A percentile compares a stretch with the other conserved stretches of the same genome.
Conservation (phyloP, 768 basidiomycete species). For the Pleurotus ostreatus region DNA sequence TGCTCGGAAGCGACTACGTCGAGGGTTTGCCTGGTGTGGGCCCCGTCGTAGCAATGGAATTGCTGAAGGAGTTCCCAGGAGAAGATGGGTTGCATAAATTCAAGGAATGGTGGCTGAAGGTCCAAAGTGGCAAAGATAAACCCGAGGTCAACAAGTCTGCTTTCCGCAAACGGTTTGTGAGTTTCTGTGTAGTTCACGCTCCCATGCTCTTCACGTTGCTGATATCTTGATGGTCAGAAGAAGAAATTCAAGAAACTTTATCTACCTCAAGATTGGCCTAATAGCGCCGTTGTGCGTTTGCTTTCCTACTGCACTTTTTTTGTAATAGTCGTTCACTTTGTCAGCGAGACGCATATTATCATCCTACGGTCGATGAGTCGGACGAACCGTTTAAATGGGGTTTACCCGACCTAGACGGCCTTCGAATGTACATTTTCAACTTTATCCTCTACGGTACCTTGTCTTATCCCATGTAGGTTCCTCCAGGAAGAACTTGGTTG, state of each 20-base stretch:
- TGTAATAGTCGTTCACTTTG: not conserved
- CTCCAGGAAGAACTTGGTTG: conserved; percentile 78
- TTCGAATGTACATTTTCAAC: conserved; percentile 59
- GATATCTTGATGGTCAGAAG: conserved; percentile 49
- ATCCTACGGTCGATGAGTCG: conserved; percentile 86
- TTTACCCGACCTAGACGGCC: conserved; percentile 89
- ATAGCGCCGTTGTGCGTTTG: conserved; percentile 74
- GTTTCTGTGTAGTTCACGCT: conserved; percentile 21
- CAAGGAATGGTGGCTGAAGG: conserved; percentile 91
- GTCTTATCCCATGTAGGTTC: conserved; percentile 42
- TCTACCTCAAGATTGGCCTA: conserved; percentile 84
- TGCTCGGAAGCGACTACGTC: conserved; percentile 95
- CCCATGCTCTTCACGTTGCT: conserved; percentile 9
- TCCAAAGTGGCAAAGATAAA: conserved; percentile 86
- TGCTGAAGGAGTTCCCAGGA: conserved; percentile 90
- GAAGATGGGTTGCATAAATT: conserved; percentile 81
- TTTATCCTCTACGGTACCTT: not conserved
- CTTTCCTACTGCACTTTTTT: not conserved
- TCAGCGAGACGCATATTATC: conserved; percentile 89
- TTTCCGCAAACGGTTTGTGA: conserved; percentile 82
- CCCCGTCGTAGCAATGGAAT: conserved; percentile 94
- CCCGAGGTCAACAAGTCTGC: conserved; percentile 67
- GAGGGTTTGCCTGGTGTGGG: conserved; percentile 91
- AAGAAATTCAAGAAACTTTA: conserved; percentile 85
- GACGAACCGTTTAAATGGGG: conserved; percentile 97